Evolutionary conservation across 129 eudicot species (phyloP).

Genomic region (Chrysanthemum seticuspe): DNA sequence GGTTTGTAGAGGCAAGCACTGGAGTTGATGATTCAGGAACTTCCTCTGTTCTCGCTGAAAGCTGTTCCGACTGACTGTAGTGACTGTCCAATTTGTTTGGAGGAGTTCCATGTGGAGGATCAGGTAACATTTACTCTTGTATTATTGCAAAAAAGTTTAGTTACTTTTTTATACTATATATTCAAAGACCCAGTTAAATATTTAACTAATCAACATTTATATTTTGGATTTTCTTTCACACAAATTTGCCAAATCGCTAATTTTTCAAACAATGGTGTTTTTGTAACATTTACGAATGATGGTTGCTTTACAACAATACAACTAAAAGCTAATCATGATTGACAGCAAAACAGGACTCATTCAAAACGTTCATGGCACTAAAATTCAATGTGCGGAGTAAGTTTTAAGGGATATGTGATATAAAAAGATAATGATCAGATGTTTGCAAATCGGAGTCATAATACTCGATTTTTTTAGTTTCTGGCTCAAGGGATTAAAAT

Average conservation of each 20-base stretch:
- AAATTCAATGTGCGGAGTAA: not conserved
- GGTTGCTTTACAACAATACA: not conserved
- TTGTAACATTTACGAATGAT: not conserved
- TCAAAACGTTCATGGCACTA: not conserved
- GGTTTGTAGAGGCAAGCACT: conserved; percentile 81
- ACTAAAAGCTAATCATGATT: not conserved
- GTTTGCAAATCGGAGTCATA: too few relatives aligned
- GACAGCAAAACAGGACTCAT: not conserved
- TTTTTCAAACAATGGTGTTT: not conserved
- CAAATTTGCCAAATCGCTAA: not conserved
- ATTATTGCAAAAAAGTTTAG: not conserved
- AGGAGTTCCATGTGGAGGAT: conserved; percentile 86
- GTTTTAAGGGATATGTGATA: not conserved
- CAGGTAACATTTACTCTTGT: conserved; percentile 52
- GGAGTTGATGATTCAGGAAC: conserved; percentile 83
- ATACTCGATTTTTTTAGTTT: too few relatives aligned
- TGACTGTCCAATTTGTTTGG: conserved; percentile 99
- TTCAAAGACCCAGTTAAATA: too few relatives aligned
- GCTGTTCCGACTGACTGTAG: conserved; percentile 98
- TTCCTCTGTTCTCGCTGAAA: conserved; percentile 83
- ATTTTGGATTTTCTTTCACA: not conserved
- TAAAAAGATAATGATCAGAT: too few relatives aligned
- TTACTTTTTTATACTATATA: too few relatives aligned
- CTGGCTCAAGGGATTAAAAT: too few relatives aligned
- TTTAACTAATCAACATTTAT: not conserved